These are phyloP conservation scores for Exserohilum turcica DNA, from an alignment of 2,329 filamentous ascomycete species.

Conservation along the genomic window DNA sequence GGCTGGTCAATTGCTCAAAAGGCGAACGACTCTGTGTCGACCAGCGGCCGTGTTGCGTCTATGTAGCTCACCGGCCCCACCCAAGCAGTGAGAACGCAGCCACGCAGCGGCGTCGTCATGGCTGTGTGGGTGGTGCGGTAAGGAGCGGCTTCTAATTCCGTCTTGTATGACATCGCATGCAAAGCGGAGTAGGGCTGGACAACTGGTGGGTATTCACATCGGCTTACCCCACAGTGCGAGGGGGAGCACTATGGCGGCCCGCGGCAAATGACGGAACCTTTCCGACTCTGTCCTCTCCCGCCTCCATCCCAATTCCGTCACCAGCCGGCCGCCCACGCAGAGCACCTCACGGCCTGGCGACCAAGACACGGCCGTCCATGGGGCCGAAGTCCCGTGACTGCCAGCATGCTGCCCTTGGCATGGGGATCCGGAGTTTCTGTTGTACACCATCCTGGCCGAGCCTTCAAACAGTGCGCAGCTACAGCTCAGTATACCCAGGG, in stretches of 20 bases:
- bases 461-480: background rate
- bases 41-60: constrained; percentile 1
- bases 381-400: constrained; percentile 19
- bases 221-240: constrained; percentile 30
- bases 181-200: constrained; percentile 24
- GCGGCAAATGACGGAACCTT: constrained; percentile 34
- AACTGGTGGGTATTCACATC: constrained; percentile 10
- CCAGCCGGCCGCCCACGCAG: constrained; percentile 25
- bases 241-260: constrained; percentile 1
- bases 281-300: constrained; percentile 26
- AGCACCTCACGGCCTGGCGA: constrained; percentile 4
- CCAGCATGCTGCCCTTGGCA: background rate
- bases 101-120: constrained; percentile 23
- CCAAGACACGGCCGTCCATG: constrained; percentile 10
- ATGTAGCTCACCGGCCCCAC: background rate
- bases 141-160: constrained; percentile 39
- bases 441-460: background rate
- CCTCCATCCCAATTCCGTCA: constrained; percentile 30
- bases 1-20: constrained; percentile 34
- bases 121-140: constrained; percentile 34
- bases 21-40: constrained; percentile 30
- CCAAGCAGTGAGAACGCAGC: background rate
- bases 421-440: background rate
- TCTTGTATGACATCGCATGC: constrained; percentile 14
- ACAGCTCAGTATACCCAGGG: background rate